Base-by-base conservation (phyloP, 345 rosid species). In the Aurinia saxatilis region DNA sequence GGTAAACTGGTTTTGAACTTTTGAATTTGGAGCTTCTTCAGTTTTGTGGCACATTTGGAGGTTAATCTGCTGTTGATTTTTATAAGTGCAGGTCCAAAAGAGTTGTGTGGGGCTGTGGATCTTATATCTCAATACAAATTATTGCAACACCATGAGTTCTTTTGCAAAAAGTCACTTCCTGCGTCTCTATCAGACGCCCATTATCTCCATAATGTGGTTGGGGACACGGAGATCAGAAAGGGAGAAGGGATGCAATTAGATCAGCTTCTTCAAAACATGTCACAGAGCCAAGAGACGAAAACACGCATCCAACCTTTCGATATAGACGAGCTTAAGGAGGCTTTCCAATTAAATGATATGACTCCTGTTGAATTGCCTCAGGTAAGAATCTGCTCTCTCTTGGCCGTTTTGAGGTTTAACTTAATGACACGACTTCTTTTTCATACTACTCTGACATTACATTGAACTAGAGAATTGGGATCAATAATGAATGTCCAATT, bases 181-280 rank as follows among this genome's bases (percentile, higher is more conserved):
- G 54, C 78, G 37, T 87, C 91, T 60, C 71, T 90, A n/a, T 70
- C 93, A 21, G 91, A 85, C 48, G 72, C 91, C 57, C 86, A 79
- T 69, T 88, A 91, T 67, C 88, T 91, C 69, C 91, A 75, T 57
- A 78, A 82, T 57, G 88, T 85, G 65, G 96, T 84, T 65, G 95
- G 96, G 35, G 95, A 83, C 67, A 74, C 85, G 31, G 85, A 88
- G 78, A 84, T 90, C 56, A 82, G 91, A 58, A 87, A 87, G 81
- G 96, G 96, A 59, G 96, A 85, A 37, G 96, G 95, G 47, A 88
- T 91, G 98, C 91, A 85, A 69, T 56, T 91, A 72, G 84, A 79
- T 76, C 96, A 85, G 74, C 90, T 88, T 71, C 58, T 80, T 65
- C 83, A 82, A 61, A 80, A 55, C 66, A 31, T 68, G 23, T 66